Percentiles rank a stretch among this genome's conserved stretches.
Conservation (phyloP, 495 filamentous ascomycete species). For the Lasiosphaeriaceae sp. region DNA sequence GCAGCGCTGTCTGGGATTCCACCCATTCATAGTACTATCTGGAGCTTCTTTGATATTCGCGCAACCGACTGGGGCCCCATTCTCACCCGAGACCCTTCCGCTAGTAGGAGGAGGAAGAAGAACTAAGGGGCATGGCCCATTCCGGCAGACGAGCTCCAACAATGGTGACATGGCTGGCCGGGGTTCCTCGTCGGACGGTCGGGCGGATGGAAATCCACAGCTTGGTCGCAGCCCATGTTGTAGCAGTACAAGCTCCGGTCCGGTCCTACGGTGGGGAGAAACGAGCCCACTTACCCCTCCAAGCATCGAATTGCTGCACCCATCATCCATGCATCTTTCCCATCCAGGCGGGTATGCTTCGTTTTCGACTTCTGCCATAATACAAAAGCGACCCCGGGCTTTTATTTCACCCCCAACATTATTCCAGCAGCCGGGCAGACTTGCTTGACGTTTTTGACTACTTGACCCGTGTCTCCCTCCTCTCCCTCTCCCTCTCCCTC, state of each 20-base stretch:
- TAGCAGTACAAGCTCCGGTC: conserved; percentile 22
- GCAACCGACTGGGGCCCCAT: background rate
- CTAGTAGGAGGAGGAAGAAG: background rate
- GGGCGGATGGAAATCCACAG: background rate
- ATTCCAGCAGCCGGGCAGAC: conserved; percentile 4
- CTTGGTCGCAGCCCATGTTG: no score
- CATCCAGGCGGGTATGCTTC: conserved; percentile 23
- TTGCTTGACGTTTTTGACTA: background rate
- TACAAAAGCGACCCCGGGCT: conserved; percentile 18
- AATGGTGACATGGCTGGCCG: conserved; percentile 8
- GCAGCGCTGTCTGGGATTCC: no score
- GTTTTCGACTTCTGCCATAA: conserved; percentile 24
- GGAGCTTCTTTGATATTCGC: background rate
- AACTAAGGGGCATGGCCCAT: no score
- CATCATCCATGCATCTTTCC: conserved; percentile 23
- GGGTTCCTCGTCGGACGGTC: background rate
- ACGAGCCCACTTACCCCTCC: background rate
- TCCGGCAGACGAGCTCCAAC: conserved; percentile 4
- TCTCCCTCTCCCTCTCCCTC: background rate
- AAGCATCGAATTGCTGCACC: conserved; percentile 10
- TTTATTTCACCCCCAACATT: conserved; percentile 7
- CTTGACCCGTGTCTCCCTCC: background rate
- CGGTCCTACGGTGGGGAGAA: conserved; percentile 15
- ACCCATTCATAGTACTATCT: no score
- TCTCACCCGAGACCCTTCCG: background rate